phyloP scores from a whole-genome alignment of 2,329 filamentous ascomycete species.

The Ascochyta fabae region DNA sequence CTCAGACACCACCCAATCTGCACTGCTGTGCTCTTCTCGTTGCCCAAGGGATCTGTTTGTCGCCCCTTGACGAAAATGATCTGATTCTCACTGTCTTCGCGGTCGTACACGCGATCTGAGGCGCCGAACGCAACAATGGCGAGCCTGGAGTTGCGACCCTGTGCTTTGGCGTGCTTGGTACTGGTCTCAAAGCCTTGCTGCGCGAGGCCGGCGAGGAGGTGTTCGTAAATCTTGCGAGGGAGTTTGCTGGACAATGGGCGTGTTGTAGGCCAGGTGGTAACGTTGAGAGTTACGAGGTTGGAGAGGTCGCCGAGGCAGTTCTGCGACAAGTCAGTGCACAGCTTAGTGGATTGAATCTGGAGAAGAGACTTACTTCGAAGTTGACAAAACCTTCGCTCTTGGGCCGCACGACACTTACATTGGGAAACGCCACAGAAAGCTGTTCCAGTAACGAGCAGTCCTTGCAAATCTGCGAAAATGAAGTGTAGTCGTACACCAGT shows the following conservation, averaged over 20 bases:
- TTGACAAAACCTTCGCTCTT: constrained; percentile 53
- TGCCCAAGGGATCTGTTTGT: constrained; percentile 52
- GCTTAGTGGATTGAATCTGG: not conserved
- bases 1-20: constrained; percentile 55
- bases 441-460: constrained; percentile 54
- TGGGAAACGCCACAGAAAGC: constrained; percentile 56
- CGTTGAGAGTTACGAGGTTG: constrained; percentile 55
- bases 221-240: constrained; percentile 54
- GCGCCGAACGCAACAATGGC: constrained; percentile 56
- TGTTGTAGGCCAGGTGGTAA: constrained; percentile 57
- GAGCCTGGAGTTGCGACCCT: constrained; percentile 46
- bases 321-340: constrained; percentile 21
- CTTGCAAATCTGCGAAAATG: constrained; percentile 56
- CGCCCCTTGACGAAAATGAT: constrained; percentile 56
- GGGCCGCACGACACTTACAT: constrained; percentile 51
- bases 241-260: constrained; percentile 49
- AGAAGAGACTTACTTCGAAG: constrained; percentile 45
- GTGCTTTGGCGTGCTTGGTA: constrained; percentile 32
- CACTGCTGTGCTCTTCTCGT: constrained; percentile 49
- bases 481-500: constrained; percentile 52
- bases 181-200: constrained; percentile 48
- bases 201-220: constrained; percentile 51
- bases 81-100: constrained; percentile 55
- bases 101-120: constrained; percentile 56
- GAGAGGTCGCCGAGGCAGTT: constrained; percentile 48